Evolutionary conservation across 108 stramenopile genomes (phyloP).

Genomic region (Poteriospumella lacustris): DNA sequence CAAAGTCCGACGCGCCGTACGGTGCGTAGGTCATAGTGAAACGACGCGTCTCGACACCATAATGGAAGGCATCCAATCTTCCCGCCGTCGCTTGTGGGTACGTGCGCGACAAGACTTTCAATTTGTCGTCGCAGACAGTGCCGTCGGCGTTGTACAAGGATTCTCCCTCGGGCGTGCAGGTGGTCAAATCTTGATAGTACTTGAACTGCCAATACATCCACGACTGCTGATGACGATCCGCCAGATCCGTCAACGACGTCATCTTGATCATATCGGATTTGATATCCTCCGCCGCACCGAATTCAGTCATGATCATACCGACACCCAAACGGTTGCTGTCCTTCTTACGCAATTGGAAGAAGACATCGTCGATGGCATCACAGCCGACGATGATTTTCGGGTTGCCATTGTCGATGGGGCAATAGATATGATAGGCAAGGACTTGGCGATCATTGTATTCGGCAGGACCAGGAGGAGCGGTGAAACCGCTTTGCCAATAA

Average conservation of each 20-base stretch:
- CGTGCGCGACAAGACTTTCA: conserved; percentile 16
- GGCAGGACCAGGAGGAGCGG: background rate
- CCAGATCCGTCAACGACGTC: background rate
- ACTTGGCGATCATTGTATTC: conserved; percentile 28
- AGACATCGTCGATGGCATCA: conserved; percentile 14
- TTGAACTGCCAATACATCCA: conserved; percentile 45
- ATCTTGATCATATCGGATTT: background rate
- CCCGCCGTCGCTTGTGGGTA: conserved; percentile 26
- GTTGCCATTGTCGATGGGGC: conserved; percentile 2
- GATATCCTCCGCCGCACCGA: conserved; percentile 23
- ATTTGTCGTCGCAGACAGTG: background rate
- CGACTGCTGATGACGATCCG: conserved; percentile 6
- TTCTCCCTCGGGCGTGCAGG: conserved; percentile 25
- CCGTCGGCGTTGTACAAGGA: conserved; percentile 19
- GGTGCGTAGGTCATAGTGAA: conserved; percentile 3
- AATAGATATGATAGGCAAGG: conserved; percentile 39
- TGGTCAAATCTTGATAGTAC: conserved; percentile 38
- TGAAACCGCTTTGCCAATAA: conserved; percentile 30
- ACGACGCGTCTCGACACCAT: background rate
- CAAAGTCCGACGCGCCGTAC: too few relatives aligned
- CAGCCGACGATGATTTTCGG: conserved; percentile 10
- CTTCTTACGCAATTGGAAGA: background rate
- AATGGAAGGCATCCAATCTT: background rate
- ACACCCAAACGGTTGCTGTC: conserved; percentile 19
- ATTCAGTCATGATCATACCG: conserved; percentile 39